Conservation (phyloP, 2,329 filamentous ascomycete genomes). For the Neonectria hederae region DNA sequence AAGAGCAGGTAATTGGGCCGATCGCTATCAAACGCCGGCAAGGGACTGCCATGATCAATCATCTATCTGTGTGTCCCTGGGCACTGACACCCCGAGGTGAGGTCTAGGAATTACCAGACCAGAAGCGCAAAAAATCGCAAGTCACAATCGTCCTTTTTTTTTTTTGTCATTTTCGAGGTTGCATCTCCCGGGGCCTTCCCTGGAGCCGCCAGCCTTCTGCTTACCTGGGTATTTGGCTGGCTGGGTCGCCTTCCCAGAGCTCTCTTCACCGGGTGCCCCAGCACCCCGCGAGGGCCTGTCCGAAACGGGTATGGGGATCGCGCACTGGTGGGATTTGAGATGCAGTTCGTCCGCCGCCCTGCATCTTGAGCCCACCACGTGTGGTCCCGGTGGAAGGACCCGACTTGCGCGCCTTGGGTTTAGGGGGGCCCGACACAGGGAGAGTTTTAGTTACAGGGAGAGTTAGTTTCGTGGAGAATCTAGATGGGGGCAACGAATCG, state of each 20-base stretch:
- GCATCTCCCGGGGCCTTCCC: slow-evolving; percentile 5
- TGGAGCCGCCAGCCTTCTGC: not conserved
- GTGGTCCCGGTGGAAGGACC: slow-evolving; percentile 29
- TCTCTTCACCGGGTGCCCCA: slow-evolving; percentile 11
- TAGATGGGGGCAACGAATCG: slow-evolving; percentile 16
- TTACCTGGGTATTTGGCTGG: too few species aligned
- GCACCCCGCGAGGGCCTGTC: slow-evolving; percentile 23
- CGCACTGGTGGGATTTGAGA: slow-evolving; percentile 36
- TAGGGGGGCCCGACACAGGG: slow-evolving; percentile 11
- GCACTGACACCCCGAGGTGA: not conserved
- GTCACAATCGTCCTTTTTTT: not conserved
- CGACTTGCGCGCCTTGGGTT: slow-evolving; percentile 21
- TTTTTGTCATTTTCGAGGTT: slow-evolving; percentile 19
- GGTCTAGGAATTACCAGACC: not conserved
- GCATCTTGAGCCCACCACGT: slow-evolving; percentile 41
- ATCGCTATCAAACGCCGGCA: slow-evolving; percentile 20
- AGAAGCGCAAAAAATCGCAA: not conserved
- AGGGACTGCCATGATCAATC: slow-evolving; percentile 7
- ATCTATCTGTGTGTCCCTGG: slow-evolving; percentile 8
- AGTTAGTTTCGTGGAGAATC: slow-evolving; percentile 31
- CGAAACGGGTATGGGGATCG: slow-evolving; percentile 22
- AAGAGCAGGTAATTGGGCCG: slow-evolving; percentile 17
- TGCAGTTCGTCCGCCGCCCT: slow-evolving; percentile 40
- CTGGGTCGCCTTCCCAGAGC: too few species aligned
- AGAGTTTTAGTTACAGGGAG: slow-evolving; percentile 22